phyloP scores from a whole-genome alignment of 2,329 filamentous ascomycete genomes.

The Pseudogymnoascus sp. region DNA sequence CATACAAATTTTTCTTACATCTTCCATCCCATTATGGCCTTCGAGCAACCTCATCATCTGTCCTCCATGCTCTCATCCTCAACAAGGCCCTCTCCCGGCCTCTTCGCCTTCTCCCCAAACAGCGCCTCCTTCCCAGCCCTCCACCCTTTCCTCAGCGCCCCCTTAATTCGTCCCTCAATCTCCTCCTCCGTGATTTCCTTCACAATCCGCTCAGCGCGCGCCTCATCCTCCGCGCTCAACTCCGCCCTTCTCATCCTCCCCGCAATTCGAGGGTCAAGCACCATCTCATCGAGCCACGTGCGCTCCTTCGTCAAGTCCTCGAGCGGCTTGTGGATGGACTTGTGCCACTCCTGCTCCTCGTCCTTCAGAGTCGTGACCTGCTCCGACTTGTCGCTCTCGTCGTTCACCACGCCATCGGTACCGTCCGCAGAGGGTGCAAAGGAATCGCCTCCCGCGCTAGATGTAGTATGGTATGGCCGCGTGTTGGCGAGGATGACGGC shows the following conservation, averaged over 20 bases:
- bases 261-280: conserved; percentile 67
- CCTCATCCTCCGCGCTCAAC: conserved; percentile 60
- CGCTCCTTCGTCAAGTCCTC: conserved; percentile 51
- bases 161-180: conserved; percentile 61
- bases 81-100: conserved; percentile 9
- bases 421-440: conserved; percentile 11
- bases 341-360: conserved; percentile 79
- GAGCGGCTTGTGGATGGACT: conserved; percentile 55
- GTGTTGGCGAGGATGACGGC: conserved; percentile 63
- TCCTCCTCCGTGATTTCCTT: conserved; percentile 51
- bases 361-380: conserved; percentile 54
- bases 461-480: conserved; percentile 34
- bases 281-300: conserved; percentile 67
- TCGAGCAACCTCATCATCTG: neutral
- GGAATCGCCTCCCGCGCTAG: conserved; percentile 40
- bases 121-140: conserved; percentile 17
- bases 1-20: conserved; percentile 8
- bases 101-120: conserved; percentile 17
- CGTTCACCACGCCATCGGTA: neutral
- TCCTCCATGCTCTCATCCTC: conserved; percentile 7
- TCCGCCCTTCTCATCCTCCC: conserved; percentile 74
- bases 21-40: neutral
- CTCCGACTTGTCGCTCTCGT: conserved; percentile 39
- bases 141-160: conserved; percentile 44
- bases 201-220: conserved; percentile 51